Conservation (phyloP, 2,329 filamentous ascomycete genomes). For the Trichoderma atrobrunneum region DNA sequence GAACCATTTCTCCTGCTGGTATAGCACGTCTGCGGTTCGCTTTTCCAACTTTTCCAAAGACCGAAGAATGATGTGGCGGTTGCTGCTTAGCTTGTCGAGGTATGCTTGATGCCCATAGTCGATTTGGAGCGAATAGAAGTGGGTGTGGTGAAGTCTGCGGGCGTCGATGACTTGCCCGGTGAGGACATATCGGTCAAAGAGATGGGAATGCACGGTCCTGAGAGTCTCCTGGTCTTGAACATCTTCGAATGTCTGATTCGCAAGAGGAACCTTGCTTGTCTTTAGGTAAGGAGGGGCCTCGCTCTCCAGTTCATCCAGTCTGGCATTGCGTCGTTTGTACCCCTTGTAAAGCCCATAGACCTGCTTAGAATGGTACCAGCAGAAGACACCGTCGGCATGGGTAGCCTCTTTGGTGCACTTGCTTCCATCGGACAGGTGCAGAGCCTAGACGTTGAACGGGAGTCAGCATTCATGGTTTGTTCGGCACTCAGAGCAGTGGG, state of each 20-base stretch:
- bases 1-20: conserved; percentile 11
- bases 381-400: conserved; percentile 10
- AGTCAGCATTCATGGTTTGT: neutral
- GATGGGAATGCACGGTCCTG: neutral
- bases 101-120: conserved; percentile 9
- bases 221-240: neutral
- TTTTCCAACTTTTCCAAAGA: neutral
- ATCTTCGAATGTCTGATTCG: conserved; percentile 6
- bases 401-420: conserved; percentile 5
- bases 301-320: neutral
- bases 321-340: conserved; percentile 10
- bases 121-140: neutral
- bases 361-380: conserved; percentile 10
- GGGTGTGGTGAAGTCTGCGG: conserved; percentile 9
- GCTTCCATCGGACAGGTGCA: neutral
- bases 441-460: neutral
- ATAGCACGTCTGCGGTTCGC: neutral
- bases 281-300: neutral
- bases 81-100: conserved; percentile 7
- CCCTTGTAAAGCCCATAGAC: conserved; percentile 11
- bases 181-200: conserved; percentile 4
- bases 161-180: conserved; percentile 4
- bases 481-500: neutral
- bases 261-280: neutral
- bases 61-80: conserved; percentile 2